Evolutionary conservation across 768 basidiomycete species (phyloP), one percentile per base, ranked within the genome.

Genomic region (Galerina marginata): DNA sequence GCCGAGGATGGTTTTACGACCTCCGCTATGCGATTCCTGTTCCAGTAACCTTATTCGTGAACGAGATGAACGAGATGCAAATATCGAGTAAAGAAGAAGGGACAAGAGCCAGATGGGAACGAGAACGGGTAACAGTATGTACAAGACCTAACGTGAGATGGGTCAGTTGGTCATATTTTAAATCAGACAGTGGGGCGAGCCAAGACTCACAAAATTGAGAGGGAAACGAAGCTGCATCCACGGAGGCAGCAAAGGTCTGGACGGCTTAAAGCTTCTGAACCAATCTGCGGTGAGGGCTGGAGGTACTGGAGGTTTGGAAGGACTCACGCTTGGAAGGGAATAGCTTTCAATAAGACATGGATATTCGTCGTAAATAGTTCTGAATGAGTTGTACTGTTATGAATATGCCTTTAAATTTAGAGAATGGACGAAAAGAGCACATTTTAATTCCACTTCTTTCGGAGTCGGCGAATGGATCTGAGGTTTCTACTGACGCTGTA

Each of bases 401-500:
- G 33, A 2, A 29, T 25, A 43, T 7, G 14, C 9, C 7, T n/a
- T 20, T 20, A 20, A 20, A 20, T 6, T 40, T 16, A 12, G 12
- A 42, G 42, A 39, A 46, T 37, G n/a, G 36, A 36, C n/a, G 9
- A 54, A 20, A 20, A 20, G 20, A 20, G 69, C 84, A 90, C 88
- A 93, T 71, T 65, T 86, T 71, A 20, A 94, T 74, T 2, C 89
- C 91, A 58, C 80, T 88, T 0, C 70, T 75, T 20, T 77, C 73
- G 61, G 84, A 76, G 12, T 84, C 80, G 12, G 77, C 75, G 70
- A 93, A 94, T 0, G 85, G 81, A 71, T 96, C 90, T 61, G 81
- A 73, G 0, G 77, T 72, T 60, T 92, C 90, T 36, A 94, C 89
- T 9, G 87, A 86, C 6, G 91, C 85, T 1, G 92, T 93, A 14